phyloP scores from a whole-genome alignment of 495 filamentous ascomycete species.

The Diplogelasinospora grovesii region DNA sequence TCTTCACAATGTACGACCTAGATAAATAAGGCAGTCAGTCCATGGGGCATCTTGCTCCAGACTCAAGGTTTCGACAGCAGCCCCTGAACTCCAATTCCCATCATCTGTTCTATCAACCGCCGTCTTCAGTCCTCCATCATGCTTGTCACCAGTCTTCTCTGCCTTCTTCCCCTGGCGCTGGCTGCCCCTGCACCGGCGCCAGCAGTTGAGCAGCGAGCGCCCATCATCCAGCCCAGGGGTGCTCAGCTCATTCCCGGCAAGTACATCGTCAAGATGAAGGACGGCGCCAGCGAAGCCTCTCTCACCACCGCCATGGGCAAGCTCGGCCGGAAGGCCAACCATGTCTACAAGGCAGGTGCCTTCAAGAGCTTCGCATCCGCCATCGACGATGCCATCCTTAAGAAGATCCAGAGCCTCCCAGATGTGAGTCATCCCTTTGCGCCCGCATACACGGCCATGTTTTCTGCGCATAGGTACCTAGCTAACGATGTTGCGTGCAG shows the following conservation, averaged over 20 bases:
- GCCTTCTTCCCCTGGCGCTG: constrained; percentile 17
- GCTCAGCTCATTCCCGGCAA: constrained; percentile 37
- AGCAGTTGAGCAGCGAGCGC: constrained; percentile 16
- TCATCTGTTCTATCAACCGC: too few species aligned
- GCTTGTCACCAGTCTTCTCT: constrained; percentile 13
- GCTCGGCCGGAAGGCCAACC: constrained; percentile 29
- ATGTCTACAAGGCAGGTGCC: constrained; percentile 32
- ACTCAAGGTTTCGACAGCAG: too few species aligned
- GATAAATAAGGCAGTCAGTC: too few species aligned
- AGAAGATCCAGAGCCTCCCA: constrained; percentile 35
- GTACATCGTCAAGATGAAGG: constrained; percentile 53
- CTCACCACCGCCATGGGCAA: constrained; percentile 26
- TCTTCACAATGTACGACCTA: too few species aligned
- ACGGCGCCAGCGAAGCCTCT: constrained; percentile 26
- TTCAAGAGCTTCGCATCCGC: constrained; percentile 42
- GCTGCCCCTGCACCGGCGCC: constrained; percentile 14
- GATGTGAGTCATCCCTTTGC: constrained; percentile 23
- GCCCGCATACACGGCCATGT: neutral
- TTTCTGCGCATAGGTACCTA: too few species aligned
- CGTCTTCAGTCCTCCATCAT: neutral
- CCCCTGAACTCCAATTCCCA: neutral
- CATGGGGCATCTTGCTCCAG: too few species aligned
- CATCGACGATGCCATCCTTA: constrained; percentile 30
- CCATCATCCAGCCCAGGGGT: constrained; percentile 31
- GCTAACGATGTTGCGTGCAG: constrained; percentile 11